Base-by-base conservation (phyloP, 345 rosid species). In the Isatis tinctoria region DNA sequence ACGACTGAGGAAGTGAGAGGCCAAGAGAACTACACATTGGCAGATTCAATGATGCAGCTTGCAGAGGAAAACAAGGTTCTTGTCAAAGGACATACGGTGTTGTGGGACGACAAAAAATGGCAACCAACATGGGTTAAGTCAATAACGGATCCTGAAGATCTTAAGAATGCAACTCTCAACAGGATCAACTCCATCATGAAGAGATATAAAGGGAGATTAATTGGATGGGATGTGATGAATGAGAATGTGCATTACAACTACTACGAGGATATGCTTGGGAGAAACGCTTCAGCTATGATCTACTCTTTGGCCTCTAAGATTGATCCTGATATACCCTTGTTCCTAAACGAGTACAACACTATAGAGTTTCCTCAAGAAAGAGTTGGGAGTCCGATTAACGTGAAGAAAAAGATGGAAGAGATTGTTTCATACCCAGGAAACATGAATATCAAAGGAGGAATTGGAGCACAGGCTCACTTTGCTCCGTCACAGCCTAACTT, bases 221-320 rank as follows among this genome's bases (percentile, higher is more conserved):
- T 80, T 18, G 90, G 84, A 1, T 90, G 96, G 98, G 96, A 92
- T 73, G 92, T 87, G 51, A 36, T 92, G 85, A 90, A 92, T 73
- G 94, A 92, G 80, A 90, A 90, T 78, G 69, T 90, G 61, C 98
- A 90, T 69, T 92, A 82, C 77, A 75, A 75, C 2, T 92, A 87
- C 73, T 92, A 58, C 35, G 96, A 92, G 83, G 87, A 90, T 11
- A 87, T 77, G 60, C 91, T 87, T 1, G 98, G 96, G 0, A 39
- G 70, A 70, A 78, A 90, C 16, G 85, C 90, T 22, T 80, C 98
- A 2, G 76, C 84, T 0, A 65, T 36, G 32, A 76, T 80, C 51
- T 92, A 77, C 77, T 53, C 70, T 3, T 18, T 32, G 3, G 84
- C 91, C 16, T 60, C 77, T 51, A 48, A 64, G 51, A 83, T 92